These are phyloP conservation scores for Sclerotinia sclerotiorum DNA, from an alignment of 2,329 filamentous ascomycete species.

Conservation along the genomic window DNA sequence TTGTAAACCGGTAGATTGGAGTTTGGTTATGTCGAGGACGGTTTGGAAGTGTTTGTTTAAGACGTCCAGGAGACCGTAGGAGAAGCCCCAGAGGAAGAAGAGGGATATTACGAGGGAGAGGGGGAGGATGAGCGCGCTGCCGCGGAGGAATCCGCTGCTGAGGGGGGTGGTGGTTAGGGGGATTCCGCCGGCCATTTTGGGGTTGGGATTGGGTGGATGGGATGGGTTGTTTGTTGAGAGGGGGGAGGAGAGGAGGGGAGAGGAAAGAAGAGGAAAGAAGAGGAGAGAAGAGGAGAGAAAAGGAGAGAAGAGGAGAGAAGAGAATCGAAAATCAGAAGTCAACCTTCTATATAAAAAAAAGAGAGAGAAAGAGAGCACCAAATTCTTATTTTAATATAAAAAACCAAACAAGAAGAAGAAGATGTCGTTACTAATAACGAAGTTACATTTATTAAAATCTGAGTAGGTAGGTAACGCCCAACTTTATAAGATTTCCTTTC, in stretches of 20 bases:
- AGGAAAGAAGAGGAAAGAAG: background rate
- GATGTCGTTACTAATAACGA: background rate
- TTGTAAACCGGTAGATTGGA: constrained; percentile 67
- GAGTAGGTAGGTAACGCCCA: too few species aligned
- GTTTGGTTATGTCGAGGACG: constrained; percentile 58
- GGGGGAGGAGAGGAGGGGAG: background rate
- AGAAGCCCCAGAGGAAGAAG: constrained; percentile 86
- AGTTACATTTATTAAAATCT: background rate
- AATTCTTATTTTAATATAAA: background rate
- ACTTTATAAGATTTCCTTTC: constrained; percentile 9
- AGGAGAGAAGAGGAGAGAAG: background rate
- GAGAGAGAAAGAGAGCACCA: background rate
- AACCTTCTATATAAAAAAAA: background rate
- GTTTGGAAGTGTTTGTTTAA: constrained; percentile 71
- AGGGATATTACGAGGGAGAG: constrained; percentile 66
- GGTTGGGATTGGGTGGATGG: constrained; percentile 1
- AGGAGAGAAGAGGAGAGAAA: background rate
- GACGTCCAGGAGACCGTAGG: constrained; percentile 80
- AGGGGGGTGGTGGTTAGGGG: constrained; percentile 43
- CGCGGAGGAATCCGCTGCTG: constrained; percentile 44
- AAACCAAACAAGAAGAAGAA: background rate
- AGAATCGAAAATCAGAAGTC: background rate
- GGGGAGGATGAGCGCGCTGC: constrained; percentile 47
- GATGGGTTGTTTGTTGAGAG: background rate
- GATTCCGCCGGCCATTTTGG: constrained; percentile 46